These are phyloP conservation scores for Macrolepiota dolichaula DNA, from an alignment of 768 basidiomycete genomes.

Conservation along the genomic window DNA sequence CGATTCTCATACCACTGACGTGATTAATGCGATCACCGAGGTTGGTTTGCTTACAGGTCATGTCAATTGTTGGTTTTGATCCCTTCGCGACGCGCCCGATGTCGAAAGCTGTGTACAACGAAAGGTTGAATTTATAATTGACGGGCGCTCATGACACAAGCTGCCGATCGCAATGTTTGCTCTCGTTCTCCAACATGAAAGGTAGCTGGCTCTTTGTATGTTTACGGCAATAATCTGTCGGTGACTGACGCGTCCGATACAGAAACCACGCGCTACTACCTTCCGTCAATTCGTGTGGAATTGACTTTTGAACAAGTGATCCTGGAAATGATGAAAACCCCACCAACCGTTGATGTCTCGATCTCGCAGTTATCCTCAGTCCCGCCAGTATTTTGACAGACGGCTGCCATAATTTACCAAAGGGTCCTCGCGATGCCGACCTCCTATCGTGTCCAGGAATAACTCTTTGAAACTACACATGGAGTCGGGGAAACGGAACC, in stretches of 20 bases:
- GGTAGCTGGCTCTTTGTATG: not conserved
- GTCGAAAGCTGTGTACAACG: not conserved
- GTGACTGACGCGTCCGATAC: not conserved
- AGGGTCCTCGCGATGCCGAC: not conserved
- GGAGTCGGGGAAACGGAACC: not conserved
- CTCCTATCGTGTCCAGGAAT: not conserved
- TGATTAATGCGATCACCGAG: not conserved
- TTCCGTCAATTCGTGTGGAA: too few species aligned
- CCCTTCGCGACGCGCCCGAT: not conserved
- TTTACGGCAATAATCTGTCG: not conserved
- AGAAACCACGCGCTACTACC: not conserved
- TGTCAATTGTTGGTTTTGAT: not conserved
- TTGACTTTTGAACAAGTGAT: too few species aligned
- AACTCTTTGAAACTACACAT: not conserved
- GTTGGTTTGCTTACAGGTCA: not conserved
- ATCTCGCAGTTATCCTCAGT: not conserved
- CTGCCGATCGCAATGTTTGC: not conserved
- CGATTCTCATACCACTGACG: not conserved
- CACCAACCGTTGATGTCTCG: not conserved
- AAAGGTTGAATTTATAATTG: not conserved
- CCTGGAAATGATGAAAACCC: not conserved
- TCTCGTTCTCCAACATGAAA: not conserved
- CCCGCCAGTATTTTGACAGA: not conserved
- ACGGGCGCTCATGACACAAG: conserved; percentile 1
- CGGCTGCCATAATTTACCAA: not conserved